These are phyloP conservation scores for Trichoderma koningiopsis DNA, from an alignment of 2,329 filamentous ascomycete species.

Conservation along the genomic window DNA sequence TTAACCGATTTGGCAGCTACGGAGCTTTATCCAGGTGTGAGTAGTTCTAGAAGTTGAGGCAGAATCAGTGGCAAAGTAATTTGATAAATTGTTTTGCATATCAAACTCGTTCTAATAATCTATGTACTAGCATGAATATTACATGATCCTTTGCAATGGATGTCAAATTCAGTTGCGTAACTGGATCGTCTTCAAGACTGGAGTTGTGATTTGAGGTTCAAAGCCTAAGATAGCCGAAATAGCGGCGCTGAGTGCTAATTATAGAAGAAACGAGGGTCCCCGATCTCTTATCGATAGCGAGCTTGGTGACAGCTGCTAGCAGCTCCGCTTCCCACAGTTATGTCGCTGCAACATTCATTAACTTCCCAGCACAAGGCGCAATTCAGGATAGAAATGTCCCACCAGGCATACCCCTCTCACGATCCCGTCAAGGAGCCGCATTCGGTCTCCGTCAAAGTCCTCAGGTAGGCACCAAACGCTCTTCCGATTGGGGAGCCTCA, in stretches of 20 bases:
- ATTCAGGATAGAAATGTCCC: constrained; percentile 51
- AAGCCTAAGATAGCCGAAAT: not conserved
- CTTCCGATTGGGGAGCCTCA: not conserved
- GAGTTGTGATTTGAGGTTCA: not conserved
- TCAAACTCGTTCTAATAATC: not conserved
- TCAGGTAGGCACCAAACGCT: constrained; percentile 52
- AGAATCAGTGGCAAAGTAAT: not conserved
- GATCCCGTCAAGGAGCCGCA: constrained; percentile 72
- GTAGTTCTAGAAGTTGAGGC: not conserved
- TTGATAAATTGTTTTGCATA: not conserved
- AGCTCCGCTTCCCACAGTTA: not conserved
- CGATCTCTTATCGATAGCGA: constrained; percentile 26
- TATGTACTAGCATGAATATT: not conserved
- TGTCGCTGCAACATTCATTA: not conserved
- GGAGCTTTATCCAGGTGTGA: not conserved
- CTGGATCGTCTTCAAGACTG: not conserved
- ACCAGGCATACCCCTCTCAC: constrained; percentile 59
- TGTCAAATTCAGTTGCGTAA: not conserved
- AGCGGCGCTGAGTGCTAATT: not conserved
- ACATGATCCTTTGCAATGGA: not conserved
- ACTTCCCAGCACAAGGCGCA: not conserved
- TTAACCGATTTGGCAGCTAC: not conserved
- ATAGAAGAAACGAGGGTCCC: not conserved
- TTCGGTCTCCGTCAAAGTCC: constrained; percentile 75
- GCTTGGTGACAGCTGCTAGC: not conserved